Evolutionary conservation across 441 rosid genomes (phyloP).

Genomic region (Pelargonium myrrhifolium): DNA sequence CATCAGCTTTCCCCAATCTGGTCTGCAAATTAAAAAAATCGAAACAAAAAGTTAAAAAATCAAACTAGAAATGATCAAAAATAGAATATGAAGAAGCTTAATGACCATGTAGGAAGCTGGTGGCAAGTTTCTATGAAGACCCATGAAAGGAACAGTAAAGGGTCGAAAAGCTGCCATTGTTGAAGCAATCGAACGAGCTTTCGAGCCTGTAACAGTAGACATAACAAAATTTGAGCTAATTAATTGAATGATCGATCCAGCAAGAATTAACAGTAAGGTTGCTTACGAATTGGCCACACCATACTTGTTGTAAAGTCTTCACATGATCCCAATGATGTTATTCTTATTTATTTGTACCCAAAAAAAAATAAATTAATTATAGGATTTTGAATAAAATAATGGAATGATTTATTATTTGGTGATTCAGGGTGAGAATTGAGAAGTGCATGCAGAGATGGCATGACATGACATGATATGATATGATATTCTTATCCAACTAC

Average conservation of each 20-base stretch:
- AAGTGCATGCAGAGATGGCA: background rate
- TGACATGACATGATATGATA: background rate
- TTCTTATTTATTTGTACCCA: no score
- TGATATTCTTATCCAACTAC: slow-evolving; percentile 1
- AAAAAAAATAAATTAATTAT: no score
- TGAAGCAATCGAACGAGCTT: slow-evolving; percentile 16
- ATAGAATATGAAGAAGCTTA: background rate
- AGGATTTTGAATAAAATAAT: no score
- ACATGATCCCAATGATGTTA: no score
- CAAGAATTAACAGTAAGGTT: background rate
- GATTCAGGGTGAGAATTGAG: background rate
- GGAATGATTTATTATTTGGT: background rate
- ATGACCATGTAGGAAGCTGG: slow-evolving; percentile 15
- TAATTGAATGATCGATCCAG: background rate
- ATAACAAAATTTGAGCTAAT: background rate
- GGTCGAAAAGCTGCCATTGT: slow-evolving; percentile 17
- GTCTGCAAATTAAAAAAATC: slow-evolving; percentile 12
- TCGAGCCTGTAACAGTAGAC: slow-evolving; percentile 16
- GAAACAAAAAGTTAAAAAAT: background rate
- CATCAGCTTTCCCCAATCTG: slow-evolving; percentile 15
- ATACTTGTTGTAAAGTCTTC: slow-evolving; percentile 10
- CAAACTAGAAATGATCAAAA: background rate
- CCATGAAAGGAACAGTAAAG: background rate
- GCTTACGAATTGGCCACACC: slow-evolving; percentile 27
- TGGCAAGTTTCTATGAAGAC: slow-evolving; percentile 15